Evolutionary conservation across 768 basidiomycete species (phyloP), one percentile per base, ranked within the genome.

Genomic region (Leccinum uliginosum): DNA sequence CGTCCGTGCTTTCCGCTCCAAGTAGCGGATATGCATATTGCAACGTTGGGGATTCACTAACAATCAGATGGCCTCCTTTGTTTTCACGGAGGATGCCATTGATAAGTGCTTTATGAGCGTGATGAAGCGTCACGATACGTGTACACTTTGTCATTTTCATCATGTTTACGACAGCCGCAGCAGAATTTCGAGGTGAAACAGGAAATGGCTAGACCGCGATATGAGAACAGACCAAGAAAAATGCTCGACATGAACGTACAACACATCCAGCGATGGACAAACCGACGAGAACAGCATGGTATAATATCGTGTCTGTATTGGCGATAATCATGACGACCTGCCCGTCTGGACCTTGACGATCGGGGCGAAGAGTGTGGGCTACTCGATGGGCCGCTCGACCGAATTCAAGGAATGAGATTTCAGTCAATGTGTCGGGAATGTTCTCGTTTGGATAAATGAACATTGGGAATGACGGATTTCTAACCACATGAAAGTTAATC

Each of bases 341-440:
- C 6, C 51, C 58, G 2, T 61, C 70, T 15, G 35, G 17, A 27
- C 62, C 65, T 50, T 50, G 26, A 6, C 73, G 71, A 6, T 59
- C 62, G 12, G 77, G 77, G 6, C 75, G 69, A 35, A 80, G 57
- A 23, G 59, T 55, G 56, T 79, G 77, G 0, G 80, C 79, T 7
- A 74, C 69, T 26, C 71, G 64, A 45, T 71, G 71, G 51, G 62
- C 50, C 3, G 70, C 69, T 19, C 63, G 62, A 50, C 64, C 61
- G 46, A 71, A 71, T 51, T 71, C 71, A 29, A 63, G 62, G 30
- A 63, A 62, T 5, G 63, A 59, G 23, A 72, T 61, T 35, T 65
- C 61, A 17, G 56, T 32, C 68, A 54, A 21, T 1, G 51, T 50
- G 23, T 51, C 47, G 1, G 62, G 46, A 59, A 10, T 17, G 27